A percentile compares a stretch with the other conserved stretches of the same genome.
These are phyloP conservation scores for Parmales sp. DNA, from an alignment of 108 stramenopile species.

Conservation along the genomic window DNA sequence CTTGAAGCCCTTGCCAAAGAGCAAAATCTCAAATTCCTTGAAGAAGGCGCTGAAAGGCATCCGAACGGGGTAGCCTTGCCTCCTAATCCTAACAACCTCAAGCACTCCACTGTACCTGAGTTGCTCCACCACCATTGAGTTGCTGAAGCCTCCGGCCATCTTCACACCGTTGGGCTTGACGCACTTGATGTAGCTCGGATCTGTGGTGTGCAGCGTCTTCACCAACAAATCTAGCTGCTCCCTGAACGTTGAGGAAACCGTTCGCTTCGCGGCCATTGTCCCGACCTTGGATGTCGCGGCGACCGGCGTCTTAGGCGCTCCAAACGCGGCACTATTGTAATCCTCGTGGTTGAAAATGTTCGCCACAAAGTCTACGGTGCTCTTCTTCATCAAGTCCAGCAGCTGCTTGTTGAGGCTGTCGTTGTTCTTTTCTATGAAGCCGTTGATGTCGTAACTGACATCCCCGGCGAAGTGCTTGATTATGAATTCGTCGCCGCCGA, in stretches of 20 bases:
- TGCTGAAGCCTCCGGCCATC: not conserved
- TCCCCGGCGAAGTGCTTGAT: slow-evolving; percentile 19
- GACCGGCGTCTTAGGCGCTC: not conserved
- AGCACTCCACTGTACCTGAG: slow-evolving; percentile 46
- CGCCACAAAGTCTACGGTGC: not conserved
- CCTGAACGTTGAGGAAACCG: slow-evolving; percentile 31
- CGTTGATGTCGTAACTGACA: slow-evolving; percentile 12
- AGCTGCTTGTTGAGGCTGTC: slow-evolving; percentile 15
- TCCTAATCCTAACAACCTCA: slow-evolving; percentile 49
- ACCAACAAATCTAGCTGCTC: slow-evolving; percentile 15
- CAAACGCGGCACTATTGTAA: not conserved
- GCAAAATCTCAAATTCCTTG: not conserved
- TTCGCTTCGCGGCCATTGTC: slow-evolving; percentile 3
- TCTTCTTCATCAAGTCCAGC: not conserved
- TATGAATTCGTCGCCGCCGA: slow-evolving; percentile 26
- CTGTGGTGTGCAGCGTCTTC: slow-evolving; percentile 5
- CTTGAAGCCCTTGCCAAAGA: not conserved
- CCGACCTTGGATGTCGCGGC: not conserved
- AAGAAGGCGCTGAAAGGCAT: not conserved
- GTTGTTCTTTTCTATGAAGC: slow-evolving; percentile 37
- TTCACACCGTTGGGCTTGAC: slow-evolving; percentile 32
- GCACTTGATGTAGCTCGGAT: slow-evolving; percentile 33
- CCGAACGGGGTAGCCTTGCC: slow-evolving; percentile 49
- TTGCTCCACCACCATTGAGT: slow-evolving; percentile 23
- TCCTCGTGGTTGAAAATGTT: slow-evolving; percentile 5